A percentile compares a stretch with the other conserved stretches of the same genome.
Evolutionary conservation across 371 early-diverging fungal genomes (phyloP).

Genomic region (Lichtheimia ornata): DNA sequence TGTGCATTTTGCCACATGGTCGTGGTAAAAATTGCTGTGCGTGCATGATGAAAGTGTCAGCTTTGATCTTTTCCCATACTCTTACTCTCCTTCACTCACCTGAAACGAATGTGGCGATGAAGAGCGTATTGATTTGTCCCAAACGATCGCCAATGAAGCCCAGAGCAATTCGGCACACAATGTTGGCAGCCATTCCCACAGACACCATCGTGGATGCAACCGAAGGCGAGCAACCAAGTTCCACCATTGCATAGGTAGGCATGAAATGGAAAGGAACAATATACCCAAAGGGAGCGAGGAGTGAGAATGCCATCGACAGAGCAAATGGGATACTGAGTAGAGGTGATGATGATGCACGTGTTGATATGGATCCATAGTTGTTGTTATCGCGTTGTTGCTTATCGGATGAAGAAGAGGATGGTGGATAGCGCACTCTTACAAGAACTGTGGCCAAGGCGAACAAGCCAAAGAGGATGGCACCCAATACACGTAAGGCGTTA

Average conservation of each 20-base stretch:
- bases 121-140: slow-evolving; percentile 7
- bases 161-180: slow-evolving; percentile 17
- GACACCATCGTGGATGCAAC: slow-evolving; percentile 13
- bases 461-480: slow-evolving; percentile 34
- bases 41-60: slow-evolving; percentile 13
- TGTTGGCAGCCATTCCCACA: slow-evolving; percentile 20
- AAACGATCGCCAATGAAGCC: slow-evolving; percentile 32
- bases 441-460: slow-evolving; percentile 36
- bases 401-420: slow-evolving; percentile 17
- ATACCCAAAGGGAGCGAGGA: slow-evolving; percentile 48
- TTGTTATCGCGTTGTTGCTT: too few relatives aligned
- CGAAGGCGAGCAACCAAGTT: slow-evolving; percentile 3
- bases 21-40: slow-evolving; percentile 5
- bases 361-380: too few relatives aligned
- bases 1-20: slow-evolving; percentile 6
- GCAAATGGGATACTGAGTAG: slow-evolving; percentile 12
- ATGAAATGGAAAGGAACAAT: slow-evolving; percentile 24
- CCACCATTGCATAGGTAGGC: slow-evolving; percentile 15
- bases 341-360: too few relatives aligned
- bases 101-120: slow-evolving; percentile 7
- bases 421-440: slow-evolving; percentile 34
- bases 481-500: slow-evolving; percentile 54
- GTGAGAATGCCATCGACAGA: slow-evolving; percentile 34
- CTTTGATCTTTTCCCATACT: slow-evolving; percentile 5
- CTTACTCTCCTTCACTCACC: too few relatives aligned